Percentiles rank a stretch among this genome's conserved stretches.
These are phyloP conservation scores for Candida sanyiensis DNA, from an alignment of 805 yeast species.

Conservation along the genomic window DNA sequence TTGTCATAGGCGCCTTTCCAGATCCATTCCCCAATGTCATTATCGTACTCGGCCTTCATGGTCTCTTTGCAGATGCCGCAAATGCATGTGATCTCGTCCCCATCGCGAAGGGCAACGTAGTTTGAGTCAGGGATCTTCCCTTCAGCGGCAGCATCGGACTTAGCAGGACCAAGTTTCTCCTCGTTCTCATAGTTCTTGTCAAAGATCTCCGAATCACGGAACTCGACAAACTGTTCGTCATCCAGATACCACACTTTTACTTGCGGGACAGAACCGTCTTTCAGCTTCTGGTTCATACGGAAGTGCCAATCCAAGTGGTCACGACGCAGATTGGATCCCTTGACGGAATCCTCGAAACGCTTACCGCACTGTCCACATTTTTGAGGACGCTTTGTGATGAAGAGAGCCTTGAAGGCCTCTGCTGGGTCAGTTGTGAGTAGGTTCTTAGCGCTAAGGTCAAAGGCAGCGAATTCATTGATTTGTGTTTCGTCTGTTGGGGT, in stretches of 20 bases:
- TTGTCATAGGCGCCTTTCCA: constrained; percentile 62
- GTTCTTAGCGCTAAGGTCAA: constrained; percentile 27
- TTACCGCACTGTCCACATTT: constrained; percentile 91
- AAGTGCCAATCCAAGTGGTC: constrained; percentile 95
- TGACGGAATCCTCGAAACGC: constrained; percentile 59
- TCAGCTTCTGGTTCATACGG: constrained; percentile 75
- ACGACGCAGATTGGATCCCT: constrained; percentile 48
- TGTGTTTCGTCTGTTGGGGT: not conserved
- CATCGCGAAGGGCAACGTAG: constrained; percentile 59
- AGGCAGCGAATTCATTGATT: constrained; percentile 15
- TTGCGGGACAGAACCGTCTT: constrained; percentile 49
- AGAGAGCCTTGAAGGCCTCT: constrained; percentile 23
- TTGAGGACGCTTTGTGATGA: constrained; percentile 42
- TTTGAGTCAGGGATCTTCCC: not conserved
- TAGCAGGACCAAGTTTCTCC: constrained; percentile 10
- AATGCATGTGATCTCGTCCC: constrained; percentile 41
- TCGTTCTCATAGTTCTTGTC: constrained; percentile 9
- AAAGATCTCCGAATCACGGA: constrained; percentile 57
- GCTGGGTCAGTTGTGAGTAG: constrained; percentile 39
- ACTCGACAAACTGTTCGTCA: constrained; percentile 64
- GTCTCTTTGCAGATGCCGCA: constrained; percentile 73
- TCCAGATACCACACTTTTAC: constrained; percentile 80
- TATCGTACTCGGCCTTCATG: constrained; percentile 60
- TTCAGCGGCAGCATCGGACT: constrained; percentile 19
- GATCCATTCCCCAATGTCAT: constrained; percentile 75